Evolutionary conservation across 345 rosid genomes (phyloP).

Genomic region (Eucalyptus regnans): DNA sequence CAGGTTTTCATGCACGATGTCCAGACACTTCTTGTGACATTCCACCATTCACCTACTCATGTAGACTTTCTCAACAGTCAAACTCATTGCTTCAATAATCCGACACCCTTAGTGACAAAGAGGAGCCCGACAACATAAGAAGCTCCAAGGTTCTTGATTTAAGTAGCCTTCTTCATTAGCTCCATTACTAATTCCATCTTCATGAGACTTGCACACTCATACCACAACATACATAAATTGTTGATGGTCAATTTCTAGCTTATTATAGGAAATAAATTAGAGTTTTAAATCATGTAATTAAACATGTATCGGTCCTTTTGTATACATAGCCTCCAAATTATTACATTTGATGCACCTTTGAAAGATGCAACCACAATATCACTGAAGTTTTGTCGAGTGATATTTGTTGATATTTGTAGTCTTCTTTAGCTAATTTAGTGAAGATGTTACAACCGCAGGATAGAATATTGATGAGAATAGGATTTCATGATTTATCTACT

Average conservation of each 20-base stretch:
- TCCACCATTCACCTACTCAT: too few species aligned
- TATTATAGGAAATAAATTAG: background rate
- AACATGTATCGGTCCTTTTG: background rate
- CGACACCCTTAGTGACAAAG: fast-evolving
- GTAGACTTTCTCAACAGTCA: background rate
- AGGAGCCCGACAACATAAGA: background rate
- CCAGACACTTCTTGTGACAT: background rate
- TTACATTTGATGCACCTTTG: background rate
- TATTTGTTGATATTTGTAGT: background rate
- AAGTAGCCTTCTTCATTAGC: background rate
- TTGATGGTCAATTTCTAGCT: background rate
- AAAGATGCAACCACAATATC: fast-evolving
- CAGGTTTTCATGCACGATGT: background rate
- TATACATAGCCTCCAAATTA: background rate
- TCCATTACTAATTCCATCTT: background rate
- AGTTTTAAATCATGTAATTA: background rate
- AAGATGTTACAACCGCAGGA: fast-evolving
- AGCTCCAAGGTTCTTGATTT: background rate
- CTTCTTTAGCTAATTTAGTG: background rate
- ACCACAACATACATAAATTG: background rate
- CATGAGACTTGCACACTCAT: background rate
- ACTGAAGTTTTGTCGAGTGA: background rate
- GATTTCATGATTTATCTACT: background rate
- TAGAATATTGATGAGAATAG: background rate
- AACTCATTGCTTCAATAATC: background rate